These are phyloP conservation scores for Sporobolomyces phaffii DNA, from an alignment of 768 basidiomycete species.

Conservation along the genomic window DNA sequence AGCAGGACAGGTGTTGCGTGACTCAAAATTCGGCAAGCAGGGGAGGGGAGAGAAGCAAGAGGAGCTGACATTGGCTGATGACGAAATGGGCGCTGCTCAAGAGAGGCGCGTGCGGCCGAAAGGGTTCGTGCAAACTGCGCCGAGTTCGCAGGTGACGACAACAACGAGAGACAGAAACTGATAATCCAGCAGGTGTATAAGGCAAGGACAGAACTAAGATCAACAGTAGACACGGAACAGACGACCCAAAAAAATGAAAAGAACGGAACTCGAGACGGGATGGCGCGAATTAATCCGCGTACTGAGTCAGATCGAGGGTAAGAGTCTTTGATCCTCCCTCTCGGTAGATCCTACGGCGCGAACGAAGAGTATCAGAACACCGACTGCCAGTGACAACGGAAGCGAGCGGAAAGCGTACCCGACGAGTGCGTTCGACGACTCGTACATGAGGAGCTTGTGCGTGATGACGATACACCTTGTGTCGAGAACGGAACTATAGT, in stretches of 20 bases:
- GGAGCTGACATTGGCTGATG: too few species aligned
- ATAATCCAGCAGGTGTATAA: too few species aligned
- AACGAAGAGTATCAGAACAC: not conserved
- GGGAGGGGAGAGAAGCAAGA: too few species aligned
- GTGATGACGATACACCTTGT: constrained; percentile 83
- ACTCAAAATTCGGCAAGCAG: too few species aligned
- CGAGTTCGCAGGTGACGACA: too few species aligned
- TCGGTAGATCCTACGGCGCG: constrained; percentile 37
- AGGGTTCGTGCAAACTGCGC: too few species aligned
- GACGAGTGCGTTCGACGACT: constrained; percentile 39
- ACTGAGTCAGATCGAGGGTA: constrained; percentile 60
- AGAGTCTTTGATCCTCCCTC: constrained; percentile 55
- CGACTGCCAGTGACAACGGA: not conserved
- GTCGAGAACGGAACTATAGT: not conserved
- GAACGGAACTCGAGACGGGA: not conserved
- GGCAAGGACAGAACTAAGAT: too few species aligned
- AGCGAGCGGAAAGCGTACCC: constrained; percentile 14
- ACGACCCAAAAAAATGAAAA: not conserved
- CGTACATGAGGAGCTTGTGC: constrained; percentile 72
- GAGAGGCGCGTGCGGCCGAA: too few species aligned
- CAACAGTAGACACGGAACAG: constrained; percentile 2
- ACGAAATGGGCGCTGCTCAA: too few species aligned
- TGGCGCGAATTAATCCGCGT: constrained; percentile 2
- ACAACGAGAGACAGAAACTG: too few species aligned
- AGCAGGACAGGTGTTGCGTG: too few species aligned